phyloP scores from a whole-genome alignment of 495 filamentous ascomycete genomes.

The Xylaria palmicola region DNA sequence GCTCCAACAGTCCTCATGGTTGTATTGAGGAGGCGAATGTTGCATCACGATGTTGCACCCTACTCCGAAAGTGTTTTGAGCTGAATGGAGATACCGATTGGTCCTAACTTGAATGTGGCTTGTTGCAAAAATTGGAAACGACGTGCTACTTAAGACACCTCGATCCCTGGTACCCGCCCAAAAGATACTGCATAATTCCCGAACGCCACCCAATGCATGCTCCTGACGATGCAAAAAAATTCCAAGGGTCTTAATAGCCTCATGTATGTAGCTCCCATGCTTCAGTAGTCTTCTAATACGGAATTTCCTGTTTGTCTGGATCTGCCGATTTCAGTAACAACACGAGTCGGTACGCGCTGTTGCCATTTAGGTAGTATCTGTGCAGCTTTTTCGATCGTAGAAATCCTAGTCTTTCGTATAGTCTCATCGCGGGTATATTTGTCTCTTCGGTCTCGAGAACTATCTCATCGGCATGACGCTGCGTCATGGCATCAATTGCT shows the following conservation, averaged over 20 bases:
- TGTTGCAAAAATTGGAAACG: background rate
- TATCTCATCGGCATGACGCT: conserved; percentile 84
- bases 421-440: conserved; percentile 85
- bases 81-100: background rate
- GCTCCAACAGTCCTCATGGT: background rate
- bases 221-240: conserved; percentile 4
- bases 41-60: background rate
- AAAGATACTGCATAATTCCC: background rate
- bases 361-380: conserved; percentile 95
- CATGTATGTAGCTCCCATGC: background rate
- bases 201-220: conserved; percentile 17
- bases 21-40: background rate
- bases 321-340: conserved; percentile 68
- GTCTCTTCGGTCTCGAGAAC: conserved; percentile 96
- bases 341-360: conserved; percentile 86
- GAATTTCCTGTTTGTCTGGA: conserved; percentile 23
- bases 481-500: conserved; percentile 90
- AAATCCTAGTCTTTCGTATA: conserved; percentile 94
- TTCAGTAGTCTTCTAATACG: conserved; percentile 21
- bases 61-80: background rate
- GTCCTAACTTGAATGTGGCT: background rate
- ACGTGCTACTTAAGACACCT: background rate
- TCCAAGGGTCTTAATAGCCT: background rate
- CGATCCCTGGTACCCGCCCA: background rate
- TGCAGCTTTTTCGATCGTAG: conserved; percentile 89